Evolutionary conservation across 768 basidiomycete species (phyloP), one percentile per base, ranked within the genome.

Genomic region (Termitomyces bulborhizus): DNA sequence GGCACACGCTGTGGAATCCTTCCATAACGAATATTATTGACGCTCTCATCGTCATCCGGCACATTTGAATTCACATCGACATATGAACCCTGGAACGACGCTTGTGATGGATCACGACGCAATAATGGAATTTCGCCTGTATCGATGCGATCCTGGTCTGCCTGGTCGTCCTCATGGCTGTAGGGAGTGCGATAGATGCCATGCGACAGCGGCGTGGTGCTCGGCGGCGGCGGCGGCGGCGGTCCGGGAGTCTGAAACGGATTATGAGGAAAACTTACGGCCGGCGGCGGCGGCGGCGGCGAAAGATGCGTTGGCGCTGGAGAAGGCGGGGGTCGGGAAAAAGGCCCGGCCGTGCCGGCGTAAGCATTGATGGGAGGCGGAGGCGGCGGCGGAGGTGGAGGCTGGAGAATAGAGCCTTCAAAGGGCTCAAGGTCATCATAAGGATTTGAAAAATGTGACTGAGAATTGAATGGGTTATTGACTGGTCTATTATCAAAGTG

Each of bases 1-100:
- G 93, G 88, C 1, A 97, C 89, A 24, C 94, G 79, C 65, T 94
- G 91, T 0, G 96, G 95, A 55, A 97, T 93, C 11, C 86, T 75
- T 0, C 96, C 95, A 66, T 96, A 98, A 18, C 92, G 78, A 55
- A 90, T 90, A 57, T 88, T 86, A 63, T 64, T 79, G 46, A 27
- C 36, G 15, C 66, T 58, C 39, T 57, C 66, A 44, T 70, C 71
- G 24, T 73, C 66, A 42, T 70, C 72, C 8, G 47, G 32, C 3
- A 6, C 46, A n/a, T 4, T 6, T 5, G n/a, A 1, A 12, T 52
- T 45, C 51, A 51, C 58, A 45, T 60, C 58, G 62, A 69, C 51
- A 57, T 60, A 64, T 36, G 61, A 53, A 48, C 58, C 51, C 32
- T 67, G 61, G 26, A 70, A 53, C 16, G 55, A 65, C 29, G 68